Base-by-base conservation (phyloP, 352 stramenopile species). In the Pythium chondricola region DNA sequence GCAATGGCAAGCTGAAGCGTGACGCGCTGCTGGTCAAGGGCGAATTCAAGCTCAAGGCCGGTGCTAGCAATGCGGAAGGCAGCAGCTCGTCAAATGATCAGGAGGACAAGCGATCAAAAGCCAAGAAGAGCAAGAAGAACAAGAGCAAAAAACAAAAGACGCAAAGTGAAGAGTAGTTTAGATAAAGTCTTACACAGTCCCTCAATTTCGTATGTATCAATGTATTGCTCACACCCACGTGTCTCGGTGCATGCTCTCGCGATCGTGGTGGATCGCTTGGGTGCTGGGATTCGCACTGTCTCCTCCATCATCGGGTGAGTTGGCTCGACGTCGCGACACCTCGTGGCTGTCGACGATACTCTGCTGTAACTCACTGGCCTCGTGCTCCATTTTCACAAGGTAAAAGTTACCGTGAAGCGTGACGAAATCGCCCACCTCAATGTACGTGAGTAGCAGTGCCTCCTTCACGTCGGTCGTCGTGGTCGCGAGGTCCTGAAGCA, bases 1-100 rank as follows among this genome's bases (percentile, higher is more conserved):
- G 87, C 57, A 77, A 71, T 3, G 88, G 85, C 31, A 97, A 97
- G 50, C 56, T 95, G 24, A 87, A 85, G 58, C 78, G 88, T 10
- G 77, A 92, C 36, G 67, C 71, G 50, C 36, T 88, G 54, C 74
- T 81, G 21, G 26, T 83, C 22, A 60, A 57, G 8, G 66, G 60
- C 17, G 52, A 38, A 16, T 16, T 51, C 2, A 53, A 38, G 24
- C 20, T 51, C 1, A 52, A 52, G 21, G 17, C 35, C 22, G 39
- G 7, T 20, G 41, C 33, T 17, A 41, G 21, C n/a, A 43, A 30
- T 27, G 41, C 22, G 4, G 29, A 33, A 33, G 8, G 29, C 7
- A n/a, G n/a, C 29, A 29, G 43, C 13, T 38, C 40, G 29, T 13
- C 29, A 5, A 43, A 22, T 17, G 36, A 46, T 22, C 47, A n/a